Percentiles rank a stretch among this genome's conserved stretches.
These are phyloP conservation scores for Pyrus communis DNA, from an alignment of 306 rosid species.

Conservation along the genomic window DNA sequence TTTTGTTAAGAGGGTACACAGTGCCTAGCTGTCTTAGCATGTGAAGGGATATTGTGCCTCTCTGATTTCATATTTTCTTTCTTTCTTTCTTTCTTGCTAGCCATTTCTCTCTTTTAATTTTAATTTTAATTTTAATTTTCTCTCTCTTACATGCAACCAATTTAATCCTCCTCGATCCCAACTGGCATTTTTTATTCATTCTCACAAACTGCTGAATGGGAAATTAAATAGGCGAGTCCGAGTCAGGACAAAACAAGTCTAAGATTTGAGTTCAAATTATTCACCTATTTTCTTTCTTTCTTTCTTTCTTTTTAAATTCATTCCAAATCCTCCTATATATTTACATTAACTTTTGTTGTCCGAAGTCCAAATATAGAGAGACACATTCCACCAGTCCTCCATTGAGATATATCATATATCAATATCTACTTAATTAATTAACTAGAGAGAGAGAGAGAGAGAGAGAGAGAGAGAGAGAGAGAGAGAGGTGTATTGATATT, in stretches of 20 bases:
- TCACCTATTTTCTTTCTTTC: slow-evolving; percentile 18
- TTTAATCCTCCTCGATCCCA: slow-evolving; percentile 28
- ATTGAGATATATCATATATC: neutral
- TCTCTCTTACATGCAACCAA: slow-evolving; percentile 39
- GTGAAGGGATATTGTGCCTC: slow-evolving; percentile 42
- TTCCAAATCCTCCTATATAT: slow-evolving; percentile 6
- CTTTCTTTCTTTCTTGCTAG: neutral
- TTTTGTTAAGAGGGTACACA: slow-evolving; percentile 50
- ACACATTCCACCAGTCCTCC: slow-evolving; percentile 7
- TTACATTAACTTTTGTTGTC: slow-evolving; percentile 25
- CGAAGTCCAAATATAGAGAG: slow-evolving; percentile 11
- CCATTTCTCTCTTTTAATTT: slow-evolving; percentile 30
- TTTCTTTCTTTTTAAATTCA: slow-evolving; percentile 16
- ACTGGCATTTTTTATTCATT: slow-evolving; percentile 50
- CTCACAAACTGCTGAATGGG: slow-evolving; percentile 20
- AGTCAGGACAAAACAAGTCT: slow-evolving; percentile 52
- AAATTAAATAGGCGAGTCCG: slow-evolving; percentile 21
- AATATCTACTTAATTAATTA: neutral
- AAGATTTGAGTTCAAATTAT: slow-evolving; percentile 31
- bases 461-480: slow-evolving; percentile 5
- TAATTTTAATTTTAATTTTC: slow-evolving; percentile 24
- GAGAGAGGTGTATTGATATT: slow-evolving; percentile 3
- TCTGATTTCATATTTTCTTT: neutral
- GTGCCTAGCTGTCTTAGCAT: slow-evolving; percentile 81
- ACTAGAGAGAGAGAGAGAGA: neutral